Percentiles rank a stretch among this genome's conserved stretches.
Evolutionary conservation across 768 basidiomycete genomes (phyloP).

Genomic region (Lentinula lateritia): DNA sequence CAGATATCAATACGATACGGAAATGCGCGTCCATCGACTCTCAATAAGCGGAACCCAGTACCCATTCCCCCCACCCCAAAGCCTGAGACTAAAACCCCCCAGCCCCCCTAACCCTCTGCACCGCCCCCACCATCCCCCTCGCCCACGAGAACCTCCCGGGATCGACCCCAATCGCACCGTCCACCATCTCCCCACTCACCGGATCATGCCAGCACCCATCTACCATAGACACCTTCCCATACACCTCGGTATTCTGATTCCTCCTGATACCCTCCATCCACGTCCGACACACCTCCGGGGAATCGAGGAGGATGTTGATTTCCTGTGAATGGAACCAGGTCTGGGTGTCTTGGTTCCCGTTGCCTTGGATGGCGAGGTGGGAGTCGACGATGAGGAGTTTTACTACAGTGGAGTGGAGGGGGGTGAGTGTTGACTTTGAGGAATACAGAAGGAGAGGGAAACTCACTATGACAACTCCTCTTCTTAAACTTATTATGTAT

Average conservation of each 20-base stretch:
- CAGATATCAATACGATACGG: no score
- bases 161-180: slow-evolving; percentile 31
- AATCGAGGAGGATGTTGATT: slow-evolving; percentile 61
- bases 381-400: slow-evolving; percentile 67
- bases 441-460: no score
- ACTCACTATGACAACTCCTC: slow-evolving; percentile 59
- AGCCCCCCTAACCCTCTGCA: slow-evolving; percentile 35
- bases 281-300: slow-evolving; percentile 41
- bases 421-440: no score
- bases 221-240: no score
- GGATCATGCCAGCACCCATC: slow-evolving; percentile 55
- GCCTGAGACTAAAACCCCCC: slow-evolving; percentile 38
- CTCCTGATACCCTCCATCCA: slow-evolving; percentile 49
- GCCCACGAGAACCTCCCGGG: slow-evolving; percentile 32
- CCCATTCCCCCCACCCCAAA: not conserved
- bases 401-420: slow-evolving; percentile 32
- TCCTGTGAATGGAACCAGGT: slow-evolving; percentile 73
- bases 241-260: no score
- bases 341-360: slow-evolving; percentile 69
- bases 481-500: slow-evolving; percentile 62
- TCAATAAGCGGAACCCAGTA: no score
- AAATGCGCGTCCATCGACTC: no score
- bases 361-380: slow-evolving; percentile 59
- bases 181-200: slow-evolving; percentile 31
- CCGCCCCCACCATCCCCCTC: slow-evolving; percentile 36